Percentiles rank a stretch among this genome's conserved stretches.
These are phyloP conservation scores for Spinacia oleracea DNA, from an alignment of 179 eudicot species.

Conservation along the genomic window DNA sequence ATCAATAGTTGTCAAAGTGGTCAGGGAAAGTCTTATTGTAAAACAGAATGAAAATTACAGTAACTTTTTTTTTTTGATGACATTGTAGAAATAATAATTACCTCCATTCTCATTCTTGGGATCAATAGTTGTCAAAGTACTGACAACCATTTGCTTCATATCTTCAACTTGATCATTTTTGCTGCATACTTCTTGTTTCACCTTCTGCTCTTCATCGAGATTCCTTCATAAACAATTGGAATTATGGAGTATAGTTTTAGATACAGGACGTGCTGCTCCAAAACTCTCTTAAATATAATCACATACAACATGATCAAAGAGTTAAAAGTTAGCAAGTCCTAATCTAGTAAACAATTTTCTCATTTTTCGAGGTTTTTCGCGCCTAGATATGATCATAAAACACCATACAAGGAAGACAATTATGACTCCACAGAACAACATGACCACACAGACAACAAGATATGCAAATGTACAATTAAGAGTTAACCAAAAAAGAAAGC, in stretches of 20 bases:
- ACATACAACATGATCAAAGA: too few relatives aligned
- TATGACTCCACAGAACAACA: too few relatives aligned
- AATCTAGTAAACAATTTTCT: too few relatives aligned
- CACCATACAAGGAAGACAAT: too few relatives aligned
- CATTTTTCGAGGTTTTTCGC: too few relatives aligned
- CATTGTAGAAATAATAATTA: background rate
- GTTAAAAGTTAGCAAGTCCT: background rate
- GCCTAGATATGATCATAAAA: too few relatives aligned
- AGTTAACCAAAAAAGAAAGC: too few relatives aligned
- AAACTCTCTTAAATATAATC: background rate
- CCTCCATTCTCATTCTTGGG: background rate
- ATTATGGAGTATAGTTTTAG: background rate
- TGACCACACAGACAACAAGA: too few relatives aligned
- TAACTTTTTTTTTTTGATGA: background rate
- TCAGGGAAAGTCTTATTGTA: too few relatives aligned
- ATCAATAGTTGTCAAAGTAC: background rate
- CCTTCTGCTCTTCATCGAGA: background rate
- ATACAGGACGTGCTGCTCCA: background rate
- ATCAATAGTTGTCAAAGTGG: background rate
- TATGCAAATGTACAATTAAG: too few relatives aligned
- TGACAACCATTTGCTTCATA: background rate
- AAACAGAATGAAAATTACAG: background rate
- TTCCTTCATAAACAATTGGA: slow-evolving; percentile 1
- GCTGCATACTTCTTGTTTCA: background rate
- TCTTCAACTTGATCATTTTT: background rate